phyloP scores from a whole-genome alignment of 495 filamentous ascomycete species.

The Tuber calosporum region DNA sequence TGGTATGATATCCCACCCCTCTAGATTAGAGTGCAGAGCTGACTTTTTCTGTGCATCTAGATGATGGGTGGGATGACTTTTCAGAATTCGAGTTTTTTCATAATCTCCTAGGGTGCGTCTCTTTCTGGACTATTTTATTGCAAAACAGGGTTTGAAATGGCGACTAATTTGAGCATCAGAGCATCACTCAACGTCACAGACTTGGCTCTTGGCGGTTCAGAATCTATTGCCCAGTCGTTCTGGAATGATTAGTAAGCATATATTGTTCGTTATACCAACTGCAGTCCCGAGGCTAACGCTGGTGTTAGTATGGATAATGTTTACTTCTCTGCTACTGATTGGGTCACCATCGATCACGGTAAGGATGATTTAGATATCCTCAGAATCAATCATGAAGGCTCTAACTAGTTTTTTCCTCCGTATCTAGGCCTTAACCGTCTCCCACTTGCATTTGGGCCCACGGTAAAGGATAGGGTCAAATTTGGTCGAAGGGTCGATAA shows the following conservation, averaged over 20 bases:
- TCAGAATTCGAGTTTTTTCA: constrained; percentile 58
- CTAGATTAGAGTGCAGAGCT: background rate
- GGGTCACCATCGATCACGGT: constrained; percentile 58
- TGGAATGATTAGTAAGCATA: constrained; percentile 28
- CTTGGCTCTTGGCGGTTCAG: constrained; percentile 41
- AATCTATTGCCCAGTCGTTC: constrained; percentile 5
- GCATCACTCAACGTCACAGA: constrained; percentile 53
- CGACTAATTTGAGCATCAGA: background rate
- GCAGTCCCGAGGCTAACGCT: background rate
- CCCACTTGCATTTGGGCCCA: constrained; percentile 56
- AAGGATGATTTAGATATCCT: background rate
- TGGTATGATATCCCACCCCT: constrained; percentile 27
- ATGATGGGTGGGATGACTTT: constrained; percentile 49
- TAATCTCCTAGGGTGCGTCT: constrained; percentile 48
- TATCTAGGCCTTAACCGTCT: constrained; percentile 50
- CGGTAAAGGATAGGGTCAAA: constrained; percentile 51
- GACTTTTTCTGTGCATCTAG: constrained; percentile 11
- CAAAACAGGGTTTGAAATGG: background rate
- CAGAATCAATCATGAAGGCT: background rate
- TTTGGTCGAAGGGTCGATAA: constrained; percentile 51
- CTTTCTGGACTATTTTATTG: background rate
- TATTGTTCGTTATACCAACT: background rate
- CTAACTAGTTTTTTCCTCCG: background rate
- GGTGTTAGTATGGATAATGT: constrained; percentile 47
- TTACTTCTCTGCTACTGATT: constrained; percentile 56